Conservation (phyloP, 257 asterid species). For the Galeopsis tetrahit region DNA sequence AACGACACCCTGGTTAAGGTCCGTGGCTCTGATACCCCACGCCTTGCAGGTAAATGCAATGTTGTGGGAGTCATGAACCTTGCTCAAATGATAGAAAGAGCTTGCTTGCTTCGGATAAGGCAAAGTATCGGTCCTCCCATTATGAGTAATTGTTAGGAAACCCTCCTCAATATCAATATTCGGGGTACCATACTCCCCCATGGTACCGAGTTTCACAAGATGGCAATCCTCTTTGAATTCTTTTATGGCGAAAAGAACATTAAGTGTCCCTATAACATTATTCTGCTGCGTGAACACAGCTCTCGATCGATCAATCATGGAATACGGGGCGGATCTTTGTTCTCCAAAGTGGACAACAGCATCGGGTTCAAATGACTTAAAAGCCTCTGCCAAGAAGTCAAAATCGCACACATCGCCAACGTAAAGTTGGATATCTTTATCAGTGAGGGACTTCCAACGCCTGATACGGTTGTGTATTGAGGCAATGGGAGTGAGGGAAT, state of each 20-base stretch:
- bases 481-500: constrained; percentile 88
- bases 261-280: constrained; percentile 89
- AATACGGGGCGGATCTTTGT: constrained; percentile 95
- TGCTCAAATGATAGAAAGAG: constrained; percentile 92
- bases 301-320: constrained; percentile 95
- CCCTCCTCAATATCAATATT: constrained; percentile 98
- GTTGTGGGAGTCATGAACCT: constrained; percentile 93
- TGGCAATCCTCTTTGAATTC: constrained; percentile 92
- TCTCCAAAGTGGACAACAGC: constrained; percentile 96
- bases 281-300: constrained; percentile 90
- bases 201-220: constrained; percentile 94
- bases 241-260: constrained; percentile 88
- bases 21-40: constrained; percentile 97
- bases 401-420: constrained; percentile 91
- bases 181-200: constrained; percentile 99
- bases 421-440: constrained; percentile 69
- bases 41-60: constrained; percentile 94
- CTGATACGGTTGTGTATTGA: constrained; percentile 83
- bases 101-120: constrained; percentile 97
- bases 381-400: constrained; percentile 81
- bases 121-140: constrained; percentile 89
- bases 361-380: constrained; percentile 79
- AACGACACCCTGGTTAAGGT: constrained; percentile 93
- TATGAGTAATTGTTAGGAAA: constrained; percentile 80
- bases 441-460: constrained; percentile 84